Conservation (phyloP, 305 asterid species). For the Solanum aculeatissimum region DNA sequence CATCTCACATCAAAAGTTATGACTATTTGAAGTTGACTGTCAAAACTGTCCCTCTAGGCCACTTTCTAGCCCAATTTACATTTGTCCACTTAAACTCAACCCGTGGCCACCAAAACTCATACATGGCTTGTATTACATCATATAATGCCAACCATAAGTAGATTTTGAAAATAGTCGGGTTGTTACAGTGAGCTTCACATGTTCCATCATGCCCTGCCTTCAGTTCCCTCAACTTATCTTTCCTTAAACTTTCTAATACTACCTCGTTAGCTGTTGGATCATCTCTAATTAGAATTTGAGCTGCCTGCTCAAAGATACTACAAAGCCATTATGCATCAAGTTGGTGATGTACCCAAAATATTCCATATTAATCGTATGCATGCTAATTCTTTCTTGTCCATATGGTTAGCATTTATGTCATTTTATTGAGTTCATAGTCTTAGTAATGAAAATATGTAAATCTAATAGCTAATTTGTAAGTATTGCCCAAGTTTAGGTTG, state of each 20-base stretch:
- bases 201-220: slow-evolving; percentile 94
- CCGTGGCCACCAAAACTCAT: too few relatives aligned
- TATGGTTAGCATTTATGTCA: background rate
- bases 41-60: too few relatives aligned
- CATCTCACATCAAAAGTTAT: too few relatives aligned
- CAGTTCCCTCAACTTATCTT: slow-evolving; percentile 71
- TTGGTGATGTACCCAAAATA: background rate
- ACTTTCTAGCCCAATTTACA: too few relatives aligned
- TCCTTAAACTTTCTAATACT: slow-evolving; percentile 58
- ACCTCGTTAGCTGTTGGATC: slow-evolving; percentile 70
- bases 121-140: too few relatives aligned
- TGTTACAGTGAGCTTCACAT: slow-evolving; percentile 97
- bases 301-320: slow-evolving; percentile 39
- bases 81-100: too few relatives aligned
- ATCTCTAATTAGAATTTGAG: slow-evolving; percentile 82
- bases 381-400: background rate
- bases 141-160: too few relatives aligned
- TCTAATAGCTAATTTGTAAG: background rate
- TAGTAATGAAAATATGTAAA: background rate
- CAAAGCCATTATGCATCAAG: background rate
- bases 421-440: background rate
- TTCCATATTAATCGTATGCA: background rate
- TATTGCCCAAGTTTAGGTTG: background rate
- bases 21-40: too few relatives aligned
- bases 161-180: too few relatives aligned